These are phyloP conservation scores for Prosopis cineraria DNA, from an alignment of 306 rosid species.

Conservation along the genomic window DNA sequence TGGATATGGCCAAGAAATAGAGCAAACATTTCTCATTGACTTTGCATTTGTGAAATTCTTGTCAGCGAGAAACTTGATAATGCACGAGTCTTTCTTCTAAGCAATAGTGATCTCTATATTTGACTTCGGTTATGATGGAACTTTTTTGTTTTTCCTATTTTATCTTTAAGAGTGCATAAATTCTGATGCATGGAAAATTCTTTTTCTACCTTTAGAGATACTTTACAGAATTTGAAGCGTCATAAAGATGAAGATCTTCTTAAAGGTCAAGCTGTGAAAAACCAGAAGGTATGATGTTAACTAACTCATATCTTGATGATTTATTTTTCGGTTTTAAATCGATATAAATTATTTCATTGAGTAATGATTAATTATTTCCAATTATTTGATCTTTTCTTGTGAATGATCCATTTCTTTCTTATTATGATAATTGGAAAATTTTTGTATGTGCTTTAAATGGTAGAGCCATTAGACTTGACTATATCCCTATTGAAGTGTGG, in stretches of 20 bases:
- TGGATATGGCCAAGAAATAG: background rate
- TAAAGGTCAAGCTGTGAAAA: constrained; percentile 87
- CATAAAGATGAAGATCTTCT: constrained; percentile 85
- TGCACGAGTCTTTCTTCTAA: constrained; percentile 3
- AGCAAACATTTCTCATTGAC: background rate
- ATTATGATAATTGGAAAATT: constrained; percentile 5
- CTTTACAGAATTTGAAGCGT: constrained; percentile 72
- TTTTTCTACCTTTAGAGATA: constrained; percentile 49
- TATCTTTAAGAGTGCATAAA: background rate
- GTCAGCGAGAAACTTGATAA: constrained; percentile 2
- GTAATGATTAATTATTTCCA: background rate
- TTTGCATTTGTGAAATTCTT: constrained; percentile 6
- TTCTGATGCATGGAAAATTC: constrained; percentile 29
- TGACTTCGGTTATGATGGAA: background rate
- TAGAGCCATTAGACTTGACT: no score
- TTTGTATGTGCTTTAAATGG: no score
- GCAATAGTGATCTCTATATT: background rate
- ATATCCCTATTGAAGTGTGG: no score
- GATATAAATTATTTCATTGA: background rate
- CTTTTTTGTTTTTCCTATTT: constrained; percentile 2
- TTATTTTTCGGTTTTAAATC: background rate
- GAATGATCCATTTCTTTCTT: constrained; percentile 17
- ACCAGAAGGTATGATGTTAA: constrained; percentile 66
- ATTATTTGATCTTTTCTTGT: background rate
- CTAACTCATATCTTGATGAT: background rate